These are phyloP conservation scores for Thyridium curvatum DNA, from an alignment of 2,329 filamentous ascomycete species.

Conservation along the genomic window DNA sequence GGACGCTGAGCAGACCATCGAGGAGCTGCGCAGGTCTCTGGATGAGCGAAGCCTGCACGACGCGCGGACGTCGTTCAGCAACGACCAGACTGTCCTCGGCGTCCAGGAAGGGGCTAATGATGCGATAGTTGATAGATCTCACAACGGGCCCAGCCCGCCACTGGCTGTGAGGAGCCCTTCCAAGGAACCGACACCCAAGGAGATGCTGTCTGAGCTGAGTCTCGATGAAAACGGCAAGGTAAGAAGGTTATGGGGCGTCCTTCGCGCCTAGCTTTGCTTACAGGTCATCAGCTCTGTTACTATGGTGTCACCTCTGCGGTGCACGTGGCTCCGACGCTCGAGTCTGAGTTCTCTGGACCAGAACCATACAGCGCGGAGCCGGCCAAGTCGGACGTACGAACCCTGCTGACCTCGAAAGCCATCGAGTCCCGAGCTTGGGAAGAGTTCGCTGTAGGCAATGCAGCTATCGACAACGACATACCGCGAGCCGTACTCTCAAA, in stretches of 20 bases:
- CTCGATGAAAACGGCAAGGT: conserved; percentile 15
- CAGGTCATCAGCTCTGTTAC: conserved; percentile 13
- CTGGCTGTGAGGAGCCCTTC: conserved; percentile 2
- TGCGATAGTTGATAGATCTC: not conserved
- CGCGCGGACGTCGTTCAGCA: not conserved
- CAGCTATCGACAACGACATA: conserved; percentile 13
- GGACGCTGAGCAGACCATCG: conserved; percentile 15
- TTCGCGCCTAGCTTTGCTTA: not conserved
- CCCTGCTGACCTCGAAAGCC: conserved; percentile 12
- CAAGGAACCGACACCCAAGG: conserved; percentile 5
- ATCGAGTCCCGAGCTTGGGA: conserved; percentile 15
- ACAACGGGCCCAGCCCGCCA: not conserved
- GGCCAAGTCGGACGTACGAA: conserved; percentile 10
- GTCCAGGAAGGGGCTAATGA: not conserved
- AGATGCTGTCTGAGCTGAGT: conserved; percentile 13
- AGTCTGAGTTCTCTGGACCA: conserved; percentile 6
- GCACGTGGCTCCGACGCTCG: conserved; percentile 12
- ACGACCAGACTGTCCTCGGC: not conserved
- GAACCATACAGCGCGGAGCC: conserved; percentile 9
- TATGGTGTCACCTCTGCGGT: conserved; percentile 19
- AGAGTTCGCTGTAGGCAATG: conserved; percentile 17
- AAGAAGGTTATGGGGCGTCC: not conserved
- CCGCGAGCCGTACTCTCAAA: conserved; percentile 10
- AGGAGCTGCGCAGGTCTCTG: conserved; percentile 8
- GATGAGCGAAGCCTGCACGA: conserved; percentile 1